Base-by-base conservation (phyloP, 2,329 filamentous ascomycete species). In the Stemphylium vesicarium region DNA sequence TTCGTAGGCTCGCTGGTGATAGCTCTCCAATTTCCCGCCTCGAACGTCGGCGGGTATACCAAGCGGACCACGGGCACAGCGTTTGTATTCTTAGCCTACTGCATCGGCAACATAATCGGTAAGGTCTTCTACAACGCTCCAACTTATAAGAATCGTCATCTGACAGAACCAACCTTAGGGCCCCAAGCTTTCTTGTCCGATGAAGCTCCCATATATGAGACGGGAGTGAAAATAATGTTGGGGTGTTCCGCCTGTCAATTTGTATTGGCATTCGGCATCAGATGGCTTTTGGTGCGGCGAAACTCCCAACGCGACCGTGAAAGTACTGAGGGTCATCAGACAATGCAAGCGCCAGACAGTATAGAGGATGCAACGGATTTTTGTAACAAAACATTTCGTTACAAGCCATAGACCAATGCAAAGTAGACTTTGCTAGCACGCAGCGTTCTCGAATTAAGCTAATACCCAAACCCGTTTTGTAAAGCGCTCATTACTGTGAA, bases 1-100 rank as follows among this genome's bases (percentile, higher is more conserved):
- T 85, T 78, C 47, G 83, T 85, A 2, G 76, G 78, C 0, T 81
- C 81, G 1, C 68, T 85, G 7, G 82, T 85, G 0, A 72, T 85
- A 0, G 81, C 82, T 0, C 73, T 85, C 29, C 83, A 83, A 56
- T 77, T 83, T 70, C 81, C 81, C 0, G 78, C 80, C 0, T 72
- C 77, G 4, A 83, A 82, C 24, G 61, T 82, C 0, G 80, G 75
- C 2, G 60, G 60, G 20, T 63, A 63, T 33, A 63, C 60, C 9
- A 63, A 63, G 38, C 74, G 80, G 4, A 76, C 78, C 9, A 80
- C 80, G 0, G 72, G 75, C 0, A 78, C 79, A 0, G 80, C 79
- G 0, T 71, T 82, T 31, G 79, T 81, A 0, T 82, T 82, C 50
- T 57, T 79, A 0, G 78, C 77, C 0, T 80, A 79, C 43, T 81